Conservation (phyloP, 257 asterid genomes). For the Solanum chmielewskii region DNA sequence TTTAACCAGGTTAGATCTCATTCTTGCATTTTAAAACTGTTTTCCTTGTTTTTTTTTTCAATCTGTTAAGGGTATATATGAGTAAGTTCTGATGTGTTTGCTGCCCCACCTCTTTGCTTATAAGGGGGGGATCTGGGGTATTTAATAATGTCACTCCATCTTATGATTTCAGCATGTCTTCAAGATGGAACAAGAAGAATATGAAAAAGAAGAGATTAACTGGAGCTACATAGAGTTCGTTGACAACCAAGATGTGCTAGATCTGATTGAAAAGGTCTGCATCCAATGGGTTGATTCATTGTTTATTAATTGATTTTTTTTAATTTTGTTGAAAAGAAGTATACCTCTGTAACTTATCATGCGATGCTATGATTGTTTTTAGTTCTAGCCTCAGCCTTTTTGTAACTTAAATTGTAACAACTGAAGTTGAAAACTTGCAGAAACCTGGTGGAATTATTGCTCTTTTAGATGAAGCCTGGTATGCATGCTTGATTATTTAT, state of each 20-base stretch:
- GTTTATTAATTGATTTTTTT: not conserved
- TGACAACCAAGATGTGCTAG: conserved; percentile 99
- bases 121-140: not conserved
- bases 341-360: not conserved
- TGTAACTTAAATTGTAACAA: not conserved
- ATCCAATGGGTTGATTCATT: not conserved
- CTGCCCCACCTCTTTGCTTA: not conserved
- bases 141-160: not conserved
- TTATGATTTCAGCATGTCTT: conserved; percentile 78
- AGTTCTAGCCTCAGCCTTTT: not conserved
- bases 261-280: conserved; percentile 90
- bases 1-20: conserved; percentile 76
- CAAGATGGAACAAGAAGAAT: conserved; percentile 99
- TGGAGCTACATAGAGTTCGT: conserved; percentile 99
- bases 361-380: not conserved
- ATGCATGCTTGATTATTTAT: conserved; percentile 12
- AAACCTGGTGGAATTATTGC: conserved; percentile 99
- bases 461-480: conserved; percentile 98
- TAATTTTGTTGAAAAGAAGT: not conserved
- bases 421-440: conserved; percentile 35
- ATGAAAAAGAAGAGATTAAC: conserved; percentile 87
- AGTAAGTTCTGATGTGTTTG: not conserved
- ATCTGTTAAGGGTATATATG: not conserved
- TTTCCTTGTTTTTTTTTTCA: not conserved
- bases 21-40: not conserved